These are phyloP conservation scores for Cunninghamia lanceolata DNA, from an alignment of 75 land plant species.

Conservation along the genomic window DNA sequence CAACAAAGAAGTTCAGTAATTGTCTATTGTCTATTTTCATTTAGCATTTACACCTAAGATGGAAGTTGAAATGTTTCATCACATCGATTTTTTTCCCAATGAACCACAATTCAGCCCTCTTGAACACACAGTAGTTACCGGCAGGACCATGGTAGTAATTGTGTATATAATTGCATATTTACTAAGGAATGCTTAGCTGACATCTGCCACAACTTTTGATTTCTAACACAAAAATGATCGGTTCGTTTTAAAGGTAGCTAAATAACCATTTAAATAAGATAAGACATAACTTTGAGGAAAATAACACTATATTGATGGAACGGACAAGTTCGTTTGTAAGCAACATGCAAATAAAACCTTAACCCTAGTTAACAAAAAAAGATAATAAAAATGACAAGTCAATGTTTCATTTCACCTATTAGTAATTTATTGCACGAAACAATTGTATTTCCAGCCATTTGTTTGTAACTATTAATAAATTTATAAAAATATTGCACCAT, in stretches of 20 bases:
- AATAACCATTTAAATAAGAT: neutral
- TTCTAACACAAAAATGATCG: neutral
- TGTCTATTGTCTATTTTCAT: neutral
- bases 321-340: neutral
- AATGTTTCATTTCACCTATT: neutral
- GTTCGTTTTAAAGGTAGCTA: neutral
- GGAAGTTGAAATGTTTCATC: neutral
- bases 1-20: neutral
- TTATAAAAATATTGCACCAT: neutral
- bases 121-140: neutral
- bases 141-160: neutral
- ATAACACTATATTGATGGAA: neutral
- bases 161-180: too few relatives aligned
- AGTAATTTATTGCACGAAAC: neutral
- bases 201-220: neutral
- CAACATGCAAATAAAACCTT: neutral
- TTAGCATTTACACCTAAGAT: neutral
- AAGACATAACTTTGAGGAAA: neutral
- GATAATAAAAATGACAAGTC: neutral
- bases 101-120: neutral
- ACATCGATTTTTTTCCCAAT: neutral
- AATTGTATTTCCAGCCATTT: neutral
- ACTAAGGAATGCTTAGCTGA: neutral
- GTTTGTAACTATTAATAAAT: neutral
- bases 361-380: neutral